A percentile compares a stretch with the other conserved stretches of the same genome.
phyloP scores from a whole-genome alignment of 345 rosid species.

The Hypericum perforatum region DNA sequence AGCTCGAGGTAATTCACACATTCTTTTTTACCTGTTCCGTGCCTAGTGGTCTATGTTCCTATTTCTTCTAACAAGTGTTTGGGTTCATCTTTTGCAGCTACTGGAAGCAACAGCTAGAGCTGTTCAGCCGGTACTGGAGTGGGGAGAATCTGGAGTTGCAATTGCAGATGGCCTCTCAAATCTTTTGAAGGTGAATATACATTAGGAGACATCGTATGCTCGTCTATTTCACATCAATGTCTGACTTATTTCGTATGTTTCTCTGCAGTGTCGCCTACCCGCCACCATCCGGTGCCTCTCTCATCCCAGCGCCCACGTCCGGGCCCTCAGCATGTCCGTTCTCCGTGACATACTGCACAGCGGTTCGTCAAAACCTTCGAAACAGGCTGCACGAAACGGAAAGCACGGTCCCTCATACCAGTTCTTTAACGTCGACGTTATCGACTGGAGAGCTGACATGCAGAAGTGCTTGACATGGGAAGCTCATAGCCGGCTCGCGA shows the following conservation, averaged over 20 bases:
- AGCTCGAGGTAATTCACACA: constrained; percentile 56
- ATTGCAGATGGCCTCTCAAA: constrained; percentile 88
- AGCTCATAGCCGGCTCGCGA: constrained; percentile 67
- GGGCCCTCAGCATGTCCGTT: constrained; percentile 80
- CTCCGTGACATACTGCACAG: constrained; percentile 59
- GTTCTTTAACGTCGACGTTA: constrained; percentile 37
- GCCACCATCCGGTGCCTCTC: constrained; percentile 77
- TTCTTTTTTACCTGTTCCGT: constrained; percentile 3
- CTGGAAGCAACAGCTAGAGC: constrained; percentile 97
- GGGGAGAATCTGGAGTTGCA: constrained; percentile 86
- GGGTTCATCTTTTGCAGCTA: constrained; percentile 36
- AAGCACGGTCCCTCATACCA: constrained; percentile 36
- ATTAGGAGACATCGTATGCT: neutral
- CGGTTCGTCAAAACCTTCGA: constrained; percentile 31
- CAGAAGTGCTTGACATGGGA: constrained; percentile 84
- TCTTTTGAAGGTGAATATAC: constrained; percentile 57
- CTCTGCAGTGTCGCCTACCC: constrained; percentile 85
- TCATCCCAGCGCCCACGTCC: constrained; percentile 93
- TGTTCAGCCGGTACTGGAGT: constrained; percentile 59
- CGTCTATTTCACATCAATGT: neutral
- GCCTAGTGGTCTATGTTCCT: neutral
- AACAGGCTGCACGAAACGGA: constrained; percentile 40
- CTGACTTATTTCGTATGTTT: constrained; percentile 6
- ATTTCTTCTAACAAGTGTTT: constrained; percentile 2
- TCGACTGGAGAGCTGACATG: constrained; percentile 74